Evolutionary conservation across 768 basidiomycete genomes (phyloP).

Genomic region (Pleurotus giganteus): DNA sequence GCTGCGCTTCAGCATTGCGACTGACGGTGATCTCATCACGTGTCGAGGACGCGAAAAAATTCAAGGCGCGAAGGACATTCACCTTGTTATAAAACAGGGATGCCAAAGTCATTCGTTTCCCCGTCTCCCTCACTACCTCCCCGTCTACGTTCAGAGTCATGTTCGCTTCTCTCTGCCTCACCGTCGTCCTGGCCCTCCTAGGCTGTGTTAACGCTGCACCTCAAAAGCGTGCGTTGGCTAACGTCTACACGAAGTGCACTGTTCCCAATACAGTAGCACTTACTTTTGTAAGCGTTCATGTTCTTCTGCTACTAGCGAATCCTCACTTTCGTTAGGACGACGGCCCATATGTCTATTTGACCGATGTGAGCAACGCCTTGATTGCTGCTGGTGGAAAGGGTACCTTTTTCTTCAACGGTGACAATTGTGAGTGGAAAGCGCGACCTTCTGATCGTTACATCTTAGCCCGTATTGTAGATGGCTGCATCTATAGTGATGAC

Average conservation of each 20-base stretch:
- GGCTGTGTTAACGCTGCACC: not conserved
- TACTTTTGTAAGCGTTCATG: conserved; percentile 26
- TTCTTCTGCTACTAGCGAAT: not conserved
- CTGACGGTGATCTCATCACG: too few relatives aligned
- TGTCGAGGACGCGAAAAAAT: too few relatives aligned
- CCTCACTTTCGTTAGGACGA: conserved; percentile 27
- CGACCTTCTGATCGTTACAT: too few relatives aligned
- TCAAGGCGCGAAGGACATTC: not conserved
- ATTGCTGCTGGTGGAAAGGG: conserved; percentile 37
- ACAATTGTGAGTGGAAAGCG: conserved; percentile 30
- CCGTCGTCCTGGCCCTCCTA: not conserved
- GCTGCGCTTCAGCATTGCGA: too few relatives aligned
- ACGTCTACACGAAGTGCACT: conserved; percentile 33
- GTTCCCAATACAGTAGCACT: conserved; percentile 31
- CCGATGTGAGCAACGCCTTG: conserved; percentile 30
- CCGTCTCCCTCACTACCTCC: not conserved
- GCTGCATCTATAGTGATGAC: conserved; percentile 34
- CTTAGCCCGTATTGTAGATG: conserved; percentile 16
- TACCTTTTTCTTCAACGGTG: conserved; percentile 42
- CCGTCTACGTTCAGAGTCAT: too few relatives aligned
- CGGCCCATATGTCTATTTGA: conserved; percentile 31
- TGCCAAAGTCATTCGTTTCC: not conserved
- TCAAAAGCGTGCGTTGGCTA: conserved; percentile 10
- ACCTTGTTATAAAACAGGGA: not conserved
- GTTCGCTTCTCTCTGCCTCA: not conserved